A percentile compares a stretch with the other conserved stretches of the same genome.
These are phyloP conservation scores for Leptodontidium sp. DNA, from an alignment of 2,329 filamentous ascomycete species.

Conservation along the genomic window DNA sequence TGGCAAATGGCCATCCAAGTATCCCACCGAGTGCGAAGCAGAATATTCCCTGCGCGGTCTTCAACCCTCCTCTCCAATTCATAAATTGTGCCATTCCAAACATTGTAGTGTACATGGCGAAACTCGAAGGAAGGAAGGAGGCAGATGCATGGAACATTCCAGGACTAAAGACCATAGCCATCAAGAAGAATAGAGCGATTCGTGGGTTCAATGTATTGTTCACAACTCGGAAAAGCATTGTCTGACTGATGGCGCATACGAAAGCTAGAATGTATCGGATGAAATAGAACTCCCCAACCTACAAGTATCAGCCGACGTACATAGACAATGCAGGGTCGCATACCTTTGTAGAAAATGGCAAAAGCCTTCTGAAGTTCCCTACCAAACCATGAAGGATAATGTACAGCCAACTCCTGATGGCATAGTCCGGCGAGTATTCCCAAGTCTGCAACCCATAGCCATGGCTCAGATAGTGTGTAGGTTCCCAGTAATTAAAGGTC, in stretches of 20 bases:
- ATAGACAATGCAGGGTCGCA: conserved; percentile 5
- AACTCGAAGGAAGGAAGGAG: conserved; percentile 90
- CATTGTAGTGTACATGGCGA: conserved; percentile 94
- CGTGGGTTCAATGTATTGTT: conserved; percentile 80
- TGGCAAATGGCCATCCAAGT: conserved; percentile 94
- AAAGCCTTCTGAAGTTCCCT: conserved; percentile 70
- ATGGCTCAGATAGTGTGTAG: conserved; percentile 91
- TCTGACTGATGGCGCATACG: conserved; percentile 82
- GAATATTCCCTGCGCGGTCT: conserved; percentile 83
- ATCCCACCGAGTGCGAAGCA: conserved; percentile 89
- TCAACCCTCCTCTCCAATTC: conserved; percentile 83
- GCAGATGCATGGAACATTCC: conserved; percentile 94
- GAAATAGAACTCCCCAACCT: conserved; percentile 84
- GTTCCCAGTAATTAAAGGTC: conserved; percentile 99
- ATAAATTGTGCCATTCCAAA: conserved; percentile 89
- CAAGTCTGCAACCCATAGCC: conserved; percentile 95
- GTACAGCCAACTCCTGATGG: conserved; percentile 96
- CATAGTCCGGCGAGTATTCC: conserved; percentile 96
- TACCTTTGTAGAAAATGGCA: conserved; percentile 69
- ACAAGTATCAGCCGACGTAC: conserved; percentile 23
- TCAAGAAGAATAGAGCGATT: conserved; percentile 84
- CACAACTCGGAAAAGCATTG: conserved; percentile 80
- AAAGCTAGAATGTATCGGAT: conserved; percentile 79
- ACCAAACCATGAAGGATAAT: conserved; percentile 79
- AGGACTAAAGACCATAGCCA: conserved; percentile 79